These are phyloP conservation scores for Diaporthe eres DNA, from an alignment of 2,329 filamentous ascomycete species.

Conservation along the genomic window DNA sequence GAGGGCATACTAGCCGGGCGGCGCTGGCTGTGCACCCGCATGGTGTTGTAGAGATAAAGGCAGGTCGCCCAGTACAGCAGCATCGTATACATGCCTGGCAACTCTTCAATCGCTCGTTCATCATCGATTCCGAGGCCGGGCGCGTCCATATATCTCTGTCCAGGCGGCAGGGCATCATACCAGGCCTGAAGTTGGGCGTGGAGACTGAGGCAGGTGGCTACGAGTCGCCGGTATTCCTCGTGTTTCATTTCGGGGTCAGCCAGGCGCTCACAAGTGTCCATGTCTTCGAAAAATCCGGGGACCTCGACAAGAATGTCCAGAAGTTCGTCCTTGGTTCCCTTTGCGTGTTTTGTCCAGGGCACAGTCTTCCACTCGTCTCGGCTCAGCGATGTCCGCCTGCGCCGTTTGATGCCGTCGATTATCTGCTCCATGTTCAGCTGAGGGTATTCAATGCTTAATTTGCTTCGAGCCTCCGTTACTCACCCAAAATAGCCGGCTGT, in stretches of 20 bases:
- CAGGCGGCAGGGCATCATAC: conserved; percentile 39
- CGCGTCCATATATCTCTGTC: conserved; percentile 34
- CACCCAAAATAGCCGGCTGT: conserved; percentile 6
- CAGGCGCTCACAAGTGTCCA: conserved; percentile 39
- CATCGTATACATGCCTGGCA: conserved; percentile 44
- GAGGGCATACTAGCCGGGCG: background rate
- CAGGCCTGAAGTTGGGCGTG: conserved; percentile 34
- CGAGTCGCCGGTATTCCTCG: conserved; percentile 39
- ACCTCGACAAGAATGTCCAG: conserved; percentile 44
- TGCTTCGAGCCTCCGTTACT: background rate
- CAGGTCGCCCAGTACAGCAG: conserved; percentile 42
- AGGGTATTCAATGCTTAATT: background rate
- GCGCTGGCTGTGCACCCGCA: conserved; percentile 35
- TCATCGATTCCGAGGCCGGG: conserved; percentile 13
- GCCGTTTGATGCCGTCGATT: conserved; percentile 37
- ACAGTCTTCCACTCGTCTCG: conserved; percentile 43
- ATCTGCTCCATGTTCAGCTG: conserved; percentile 38
- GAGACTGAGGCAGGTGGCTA: background rate
- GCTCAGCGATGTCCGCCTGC: conserved; percentile 42
- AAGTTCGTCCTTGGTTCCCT: conserved; percentile 43
- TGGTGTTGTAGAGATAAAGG: conserved; percentile 44
- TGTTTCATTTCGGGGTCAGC: background rate
- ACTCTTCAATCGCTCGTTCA: conserved; percentile 39
- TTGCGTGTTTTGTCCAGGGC: conserved; percentile 42
- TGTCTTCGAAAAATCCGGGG: conserved; percentile 42